These are phyloP conservation scores for Raddia distichophylla DNA, from an alignment of 176 grass and related monocot species.

Conservation along the genomic window DNA sequence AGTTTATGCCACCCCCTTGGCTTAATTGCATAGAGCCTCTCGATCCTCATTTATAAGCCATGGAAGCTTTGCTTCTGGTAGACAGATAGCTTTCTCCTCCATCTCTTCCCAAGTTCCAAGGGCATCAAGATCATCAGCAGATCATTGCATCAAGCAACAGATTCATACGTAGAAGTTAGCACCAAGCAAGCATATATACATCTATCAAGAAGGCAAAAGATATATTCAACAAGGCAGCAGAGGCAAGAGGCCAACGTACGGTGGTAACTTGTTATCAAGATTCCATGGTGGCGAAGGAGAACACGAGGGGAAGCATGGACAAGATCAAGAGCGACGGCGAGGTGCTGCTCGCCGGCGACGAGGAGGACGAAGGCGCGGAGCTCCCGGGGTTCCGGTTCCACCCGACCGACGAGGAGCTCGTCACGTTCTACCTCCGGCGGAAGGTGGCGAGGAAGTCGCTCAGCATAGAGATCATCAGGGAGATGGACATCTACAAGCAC, in stretches of 20 bases:
- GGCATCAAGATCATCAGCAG: neutral
- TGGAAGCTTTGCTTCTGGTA: neutral
- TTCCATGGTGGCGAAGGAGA: conserved; percentile 39
- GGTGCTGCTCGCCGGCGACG: conserved; percentile 22
- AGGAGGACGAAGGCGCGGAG: conserved; percentile 45
- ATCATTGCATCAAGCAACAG: conserved; percentile 20
- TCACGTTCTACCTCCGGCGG: conserved; percentile 78
- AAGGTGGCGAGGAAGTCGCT: conserved; percentile 77
- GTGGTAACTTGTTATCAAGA: neutral
- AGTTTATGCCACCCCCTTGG: conserved; percentile 22
- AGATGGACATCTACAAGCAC: conserved; percentile 91
- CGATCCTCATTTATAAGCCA: conserved; percentile 33
- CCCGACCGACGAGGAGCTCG: conserved; percentile 92
- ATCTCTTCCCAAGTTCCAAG: conserved; percentile 28
- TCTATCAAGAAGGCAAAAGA: neutral
- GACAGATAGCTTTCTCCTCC: conserved; percentile 4
- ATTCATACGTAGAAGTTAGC: neutral
- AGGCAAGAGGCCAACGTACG: neutral
- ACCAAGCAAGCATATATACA: neutral
- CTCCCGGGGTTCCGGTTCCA: conserved; percentile 94
- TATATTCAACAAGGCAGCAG: conserved; percentile 15
- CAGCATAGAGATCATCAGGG: conserved; percentile 78
- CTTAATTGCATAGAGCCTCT: conserved; percentile 10
- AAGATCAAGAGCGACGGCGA: conserved; percentile 49
- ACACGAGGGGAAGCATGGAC: conserved; percentile 28